Conservation (phyloP, 208 protist species). For the Trypanosoma boissoni region DNA sequence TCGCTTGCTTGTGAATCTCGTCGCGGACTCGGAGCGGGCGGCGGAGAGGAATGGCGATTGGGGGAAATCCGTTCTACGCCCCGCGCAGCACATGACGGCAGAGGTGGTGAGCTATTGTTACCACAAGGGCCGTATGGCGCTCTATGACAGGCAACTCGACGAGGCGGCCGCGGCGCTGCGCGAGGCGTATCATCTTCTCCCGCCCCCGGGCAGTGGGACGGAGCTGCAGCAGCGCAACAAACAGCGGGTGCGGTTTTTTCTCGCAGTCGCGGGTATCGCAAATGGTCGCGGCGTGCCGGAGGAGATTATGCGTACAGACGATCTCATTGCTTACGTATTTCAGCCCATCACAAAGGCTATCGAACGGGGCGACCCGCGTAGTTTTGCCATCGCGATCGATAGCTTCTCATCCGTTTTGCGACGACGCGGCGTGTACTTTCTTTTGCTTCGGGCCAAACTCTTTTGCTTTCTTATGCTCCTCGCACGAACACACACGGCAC, state of each 20-base stretch:
- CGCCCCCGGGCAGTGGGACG: conserved; percentile 48
- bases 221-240: conserved; percentile 71
- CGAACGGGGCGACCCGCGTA: conserved; percentile 44
- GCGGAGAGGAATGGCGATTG: conserved; percentile 33
- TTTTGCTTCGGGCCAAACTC: conserved; percentile 52
- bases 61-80: conserved; percentile 55
- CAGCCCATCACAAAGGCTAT: conserved; percentile 39
- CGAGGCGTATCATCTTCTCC: conserved; percentile 65
- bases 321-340: conserved; percentile 50
- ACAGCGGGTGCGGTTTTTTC: conserved; percentile 73
- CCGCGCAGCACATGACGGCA: conserved; percentile 79
- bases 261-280: conserved; percentile 55
- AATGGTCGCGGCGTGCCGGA: conserved; percentile 46
- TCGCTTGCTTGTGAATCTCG: conserved; percentile 48
- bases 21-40: conserved; percentile 56
- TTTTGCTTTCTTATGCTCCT: conserved; percentile 67
- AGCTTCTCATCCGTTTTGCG: conserved; percentile 38
- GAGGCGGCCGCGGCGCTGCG: conserved; percentile 52
- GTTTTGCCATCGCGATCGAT: conserved; percentile 50
- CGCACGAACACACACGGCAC: conserved; percentile 49
- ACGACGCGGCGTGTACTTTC: conserved; percentile 69
- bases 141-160: conserved; percentile 58
- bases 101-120: conserved; percentile 82
- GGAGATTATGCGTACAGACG: conserved; percentile 37
- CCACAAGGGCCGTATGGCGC: conserved; percentile 64